Base-by-base conservation (phyloP, 805 yeast species). In the Suhomyces vadensis region DNA sequence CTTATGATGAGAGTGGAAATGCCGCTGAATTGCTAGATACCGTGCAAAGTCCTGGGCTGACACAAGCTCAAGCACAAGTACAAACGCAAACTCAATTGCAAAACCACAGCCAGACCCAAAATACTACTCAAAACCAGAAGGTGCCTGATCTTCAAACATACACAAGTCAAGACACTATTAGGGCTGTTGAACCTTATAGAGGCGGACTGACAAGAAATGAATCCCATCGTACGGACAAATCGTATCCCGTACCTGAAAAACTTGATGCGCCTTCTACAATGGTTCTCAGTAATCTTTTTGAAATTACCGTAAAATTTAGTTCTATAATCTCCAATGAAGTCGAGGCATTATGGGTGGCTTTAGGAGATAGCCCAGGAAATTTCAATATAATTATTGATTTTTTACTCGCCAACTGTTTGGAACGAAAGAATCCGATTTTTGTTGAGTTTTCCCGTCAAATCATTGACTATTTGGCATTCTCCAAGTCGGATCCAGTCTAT, bases 271-370 rank as follows among this genome's bases (percentile, higher is more conserved):
- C 65, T 1, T 66, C 73, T 1, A 61, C 75, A 39, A 88, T 91
- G 95, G 88, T 89, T 1, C 57, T 92, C 52, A 79, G 78, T 49
- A 90, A 91, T 50, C 65, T 92, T 43, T 81, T 91, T 60, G 97
- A 88, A 53, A 84, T 94, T 31, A 89, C 97, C 0, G 81, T 89
- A 27, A 81, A 81, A 46, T 87, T 84, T 53, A 81, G 91, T 41
- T 83, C 84, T 37, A 71, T 74, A 10, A 81, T 88, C 52, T 87
- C 88, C 35, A 85, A 85, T 54, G 98, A 90, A 54, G 88, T 94
- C 8, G 97, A 91, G 61, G 95, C 95, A 0, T 64, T 94, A 17
- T 94, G 99, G 99, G 89, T 87, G 4, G 92, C 97, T 0, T 69
- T 94, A n/a, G 96, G 95, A 1, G 75, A 78, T n/a, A 75, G 79